Evolutionary conservation across 139 green algal species (phyloP), one percentile per base, ranked within the genome.

Genomic region (Coccomyxa sp.): DNA sequence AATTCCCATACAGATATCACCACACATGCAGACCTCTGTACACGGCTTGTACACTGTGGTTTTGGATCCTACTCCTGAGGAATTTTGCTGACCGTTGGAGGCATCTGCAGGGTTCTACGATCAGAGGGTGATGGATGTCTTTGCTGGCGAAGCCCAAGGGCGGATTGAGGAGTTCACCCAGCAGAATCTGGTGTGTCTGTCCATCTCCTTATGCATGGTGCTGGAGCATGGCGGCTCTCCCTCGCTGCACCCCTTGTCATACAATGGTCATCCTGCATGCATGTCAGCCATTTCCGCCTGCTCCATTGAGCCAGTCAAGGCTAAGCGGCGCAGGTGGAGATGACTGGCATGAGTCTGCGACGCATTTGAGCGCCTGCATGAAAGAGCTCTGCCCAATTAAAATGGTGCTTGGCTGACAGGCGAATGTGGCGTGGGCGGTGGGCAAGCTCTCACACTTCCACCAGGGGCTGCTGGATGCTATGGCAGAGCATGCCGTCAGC

Each of bases 101-200:
- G 68, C 68, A 34, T 38, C 5, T 79, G 79, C 80, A 84, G 80
- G 77, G 0, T 50, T 79, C 39, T 86, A 91, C 73, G 37, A 86
- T 71, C 81, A 74, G 18, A 24, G 9, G 22, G 55, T 90, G 24
- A 85, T 91, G 79, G 77, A 82, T 27, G 39, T 40, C 5, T 79
- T 91, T 55, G 81, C 74, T n/a, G 36, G 44, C 9, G 83, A 86
- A 69, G 76, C 76, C 1, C 35, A 40, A 16, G 38, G 64, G 8
- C 76, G 75, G 55, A 90, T 90, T 12, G 55, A 80, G 6, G 79
- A 85, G 34, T 90, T 90, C 39, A 79, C 41, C 29, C 78, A 83
- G 44, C 89, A 92, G 78, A 89, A 90, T 78, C n/a, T 92, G 78
- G 55, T 75, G 74, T 81, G 78, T 78, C 79, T 76, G 68, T 78